Conservation (phyloP, 2,329 filamentous ascomycete species). For the Colletotrichum limetticola region DNA sequence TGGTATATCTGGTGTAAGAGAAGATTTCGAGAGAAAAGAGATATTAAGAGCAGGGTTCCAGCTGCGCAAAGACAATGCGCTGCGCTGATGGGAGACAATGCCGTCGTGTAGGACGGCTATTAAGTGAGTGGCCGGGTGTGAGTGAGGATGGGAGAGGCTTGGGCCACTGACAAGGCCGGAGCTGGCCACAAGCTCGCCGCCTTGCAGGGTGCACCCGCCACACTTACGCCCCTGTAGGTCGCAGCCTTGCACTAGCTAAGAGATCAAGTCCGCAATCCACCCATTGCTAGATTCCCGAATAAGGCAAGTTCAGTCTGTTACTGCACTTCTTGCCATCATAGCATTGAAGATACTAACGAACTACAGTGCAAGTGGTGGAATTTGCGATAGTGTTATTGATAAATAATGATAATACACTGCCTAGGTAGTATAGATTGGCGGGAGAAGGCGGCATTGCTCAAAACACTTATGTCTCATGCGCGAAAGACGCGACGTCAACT, state of each 20-base stretch:
- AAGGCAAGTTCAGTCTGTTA: constrained; percentile 9
- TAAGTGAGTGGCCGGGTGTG: constrained; percentile 24
- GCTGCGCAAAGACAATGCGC: constrained; percentile 18
- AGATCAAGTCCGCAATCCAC: constrained; percentile 12
- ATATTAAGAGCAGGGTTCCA: background rate
- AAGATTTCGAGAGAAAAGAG: background rate
- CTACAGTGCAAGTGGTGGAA: background rate
- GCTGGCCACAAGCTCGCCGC: constrained; percentile 33
- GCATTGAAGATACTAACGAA: background rate
- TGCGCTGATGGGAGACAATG: constrained; percentile 5
- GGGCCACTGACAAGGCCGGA: constrained; percentile 34
- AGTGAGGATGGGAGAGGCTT: constrained; percentile 32
- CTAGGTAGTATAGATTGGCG: background rate
- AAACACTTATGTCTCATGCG: background rate
- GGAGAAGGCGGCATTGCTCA: background rate
- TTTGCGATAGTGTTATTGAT: background rate
- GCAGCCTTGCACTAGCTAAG: constrained; percentile 32
- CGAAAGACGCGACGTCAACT: background rate
- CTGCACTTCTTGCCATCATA: background rate
- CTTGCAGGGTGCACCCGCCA: constrained; percentile 32
- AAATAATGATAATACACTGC: background rate
- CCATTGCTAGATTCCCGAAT: constrained; percentile 1
- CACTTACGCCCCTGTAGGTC: constrained; percentile 25
- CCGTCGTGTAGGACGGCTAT: constrained; percentile 22
- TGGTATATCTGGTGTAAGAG: background rate